These are phyloP conservation scores for Fusarium udum DNA, from an alignment of 2,329 filamentous ascomycete species.

Conservation along the genomic window DNA sequence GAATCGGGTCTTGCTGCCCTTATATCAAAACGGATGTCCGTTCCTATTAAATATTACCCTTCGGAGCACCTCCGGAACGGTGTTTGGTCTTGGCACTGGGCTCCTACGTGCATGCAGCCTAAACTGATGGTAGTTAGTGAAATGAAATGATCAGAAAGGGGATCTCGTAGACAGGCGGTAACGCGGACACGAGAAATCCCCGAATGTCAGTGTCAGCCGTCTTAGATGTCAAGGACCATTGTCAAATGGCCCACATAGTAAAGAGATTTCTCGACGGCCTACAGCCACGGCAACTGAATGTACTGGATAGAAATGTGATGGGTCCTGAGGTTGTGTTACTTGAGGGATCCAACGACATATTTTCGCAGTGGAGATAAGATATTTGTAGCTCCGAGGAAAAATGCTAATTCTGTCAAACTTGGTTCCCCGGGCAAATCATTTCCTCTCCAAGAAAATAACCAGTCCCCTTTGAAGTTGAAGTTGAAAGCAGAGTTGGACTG, in stretches of 20 bases:
- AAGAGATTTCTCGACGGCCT: not conserved
- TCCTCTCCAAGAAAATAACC: not conserved
- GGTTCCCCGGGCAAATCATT: not conserved
- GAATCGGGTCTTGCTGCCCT: not conserved
- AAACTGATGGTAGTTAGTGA: not conserved
- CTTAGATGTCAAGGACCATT: not conserved
- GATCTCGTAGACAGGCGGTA: not conserved
- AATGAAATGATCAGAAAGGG: not conserved
- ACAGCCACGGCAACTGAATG: not conserved
- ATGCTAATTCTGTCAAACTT: not conserved
- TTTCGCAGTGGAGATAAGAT: not conserved
- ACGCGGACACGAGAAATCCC: not conserved
- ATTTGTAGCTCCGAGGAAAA: not conserved
- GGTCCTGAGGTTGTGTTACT: not conserved
- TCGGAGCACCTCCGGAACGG: slow-evolving; percentile 12
- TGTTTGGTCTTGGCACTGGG: not conserved
- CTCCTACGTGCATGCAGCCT: not conserved
- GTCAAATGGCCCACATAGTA: slow-evolving; percentile 1
- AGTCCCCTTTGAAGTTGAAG: not conserved
- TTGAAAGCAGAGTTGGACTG: not conserved
- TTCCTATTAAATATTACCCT: not conserved
- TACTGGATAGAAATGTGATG: not conserved
- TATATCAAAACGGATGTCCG: not conserved
- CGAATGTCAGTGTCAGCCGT: not conserved
- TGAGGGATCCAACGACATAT: too few species aligned